Conservation (phyloP, 352 stramenopile genomes). For the Saprolegnia diclina region DNA sequence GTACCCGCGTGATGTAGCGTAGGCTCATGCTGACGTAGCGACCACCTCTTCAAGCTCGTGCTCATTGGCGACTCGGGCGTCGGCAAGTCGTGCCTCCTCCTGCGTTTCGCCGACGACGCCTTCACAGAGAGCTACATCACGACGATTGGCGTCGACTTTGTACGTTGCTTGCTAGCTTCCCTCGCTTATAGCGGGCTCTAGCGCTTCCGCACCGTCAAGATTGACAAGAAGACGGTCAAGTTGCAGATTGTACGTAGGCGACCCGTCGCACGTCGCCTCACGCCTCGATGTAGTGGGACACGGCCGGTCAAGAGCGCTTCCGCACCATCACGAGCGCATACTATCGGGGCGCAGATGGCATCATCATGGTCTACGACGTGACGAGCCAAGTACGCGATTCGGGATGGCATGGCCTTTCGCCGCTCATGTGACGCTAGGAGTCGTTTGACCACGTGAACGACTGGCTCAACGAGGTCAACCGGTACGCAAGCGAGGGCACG, state of each 20-base stretch:
- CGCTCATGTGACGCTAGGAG: conserved; percentile 39
- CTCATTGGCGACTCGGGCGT: conserved; percentile 97
- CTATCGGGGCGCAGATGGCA: conserved; percentile 97
- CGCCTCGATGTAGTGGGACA: conserved; percentile 87
- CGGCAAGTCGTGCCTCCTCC: conserved; percentile 97
- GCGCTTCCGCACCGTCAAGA: conserved; percentile 95
- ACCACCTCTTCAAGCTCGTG: conserved; percentile 98
- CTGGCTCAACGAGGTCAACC: conserved; percentile 95
- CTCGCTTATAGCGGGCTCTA: conserved; percentile 32
- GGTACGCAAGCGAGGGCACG: conserved; percentile 95
- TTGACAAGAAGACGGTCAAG: conserved; percentile 98
- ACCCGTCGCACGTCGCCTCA: conserved; percentile 12
- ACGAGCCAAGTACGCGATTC: conserved; percentile 80
- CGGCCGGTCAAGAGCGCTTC: conserved; percentile 98
- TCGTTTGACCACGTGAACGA: conserved; percentile 98
- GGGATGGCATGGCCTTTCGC: background rate
- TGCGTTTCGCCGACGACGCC: conserved; percentile 97
- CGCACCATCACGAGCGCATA: conserved; percentile 98
- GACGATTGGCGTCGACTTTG: conserved; percentile 94
- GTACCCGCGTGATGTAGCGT: conserved; percentile 14
- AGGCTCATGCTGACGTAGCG: conserved; percentile 35
- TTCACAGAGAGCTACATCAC: conserved; percentile 98
- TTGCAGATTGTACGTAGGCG: conserved; percentile 90
- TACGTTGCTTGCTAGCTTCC: conserved; percentile 37
- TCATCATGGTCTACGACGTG: conserved; percentile 98